Base-by-base conservation (phyloP, 2,329 filamentous ascomycete genomes). In the Arthrobotrys entomopaga region DNA sequence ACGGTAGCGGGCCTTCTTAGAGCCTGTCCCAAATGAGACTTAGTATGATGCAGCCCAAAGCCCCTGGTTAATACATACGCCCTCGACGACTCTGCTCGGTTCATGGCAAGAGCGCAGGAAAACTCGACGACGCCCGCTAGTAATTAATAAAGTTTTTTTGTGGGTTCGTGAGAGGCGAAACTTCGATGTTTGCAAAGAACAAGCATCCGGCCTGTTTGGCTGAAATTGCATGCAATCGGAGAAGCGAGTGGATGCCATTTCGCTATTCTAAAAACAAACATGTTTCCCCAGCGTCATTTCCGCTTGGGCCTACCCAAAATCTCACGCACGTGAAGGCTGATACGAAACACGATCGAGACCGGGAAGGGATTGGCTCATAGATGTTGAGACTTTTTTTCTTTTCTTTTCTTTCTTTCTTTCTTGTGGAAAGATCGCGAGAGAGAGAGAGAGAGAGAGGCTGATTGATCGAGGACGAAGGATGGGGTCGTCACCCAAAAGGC, bases 31-130 rank as follows among this genome's bases (percentile, higher is more conserved):
- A 59, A 74, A 73, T 34, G 43, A 66, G 70, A 61, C n/a, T 63
- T 66, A 74, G 70, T 34, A 57, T 67, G 70, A 67, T 67, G 64
- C 70, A 74, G 63, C 57, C 69, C 61, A 57, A 63, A 50, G 70
- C 70, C 70, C 70, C 70, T 74, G 70, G 67, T 74, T 70, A 70
- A 70, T 70, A 70, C 46, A 60, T 63, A 6, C 52, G 40, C 49
- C 50, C 50, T 43, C 65, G 65, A 34, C 50, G n/a, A n/a, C 26
- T 38, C 52, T 58, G 49, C 65, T 70, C 58, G 58, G 57, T 50
- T 65, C 19, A 34, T 43, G 15, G 16, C 19, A 34, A 34, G 16
- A 4, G 24, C 16, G 38, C 16, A 24, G 10, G 10, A 46, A 46
- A 38, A 7, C n/a, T 24, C 19, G 42, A 46, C 15, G 16, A 46